Base-by-base conservation (phyloP, 2,329 filamentous ascomycete genomes). In the Fusarium albosuccineum region DNA sequence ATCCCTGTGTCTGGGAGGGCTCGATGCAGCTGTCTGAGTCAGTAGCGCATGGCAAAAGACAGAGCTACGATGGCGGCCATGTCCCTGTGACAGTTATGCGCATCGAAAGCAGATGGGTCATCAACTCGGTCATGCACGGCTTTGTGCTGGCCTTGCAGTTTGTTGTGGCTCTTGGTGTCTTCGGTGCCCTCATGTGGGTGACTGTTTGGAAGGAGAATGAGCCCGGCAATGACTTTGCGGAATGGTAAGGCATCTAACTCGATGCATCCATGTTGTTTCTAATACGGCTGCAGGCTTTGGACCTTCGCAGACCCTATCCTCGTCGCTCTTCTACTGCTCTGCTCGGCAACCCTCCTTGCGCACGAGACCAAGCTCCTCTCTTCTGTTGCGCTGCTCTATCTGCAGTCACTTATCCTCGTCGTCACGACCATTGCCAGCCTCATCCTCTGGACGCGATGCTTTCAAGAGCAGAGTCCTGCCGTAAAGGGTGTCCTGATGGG, bases 341-440 rank as follows among this genome's bases (percentile, higher is more conserved):
- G 70, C 39, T 66, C 70, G 8, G 52, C 33, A 3, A 67, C 70
- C 9, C 56, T 77, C 2, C 27, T 75, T 26, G 37, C 64, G 9
- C 72, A 77, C 57, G 77, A 78, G 54, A 54, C 65, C 17, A 66
- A 61, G 3, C 44, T 68, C 1, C 67, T 78, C 5, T 77, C 75
- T 1, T 60, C 73, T 0, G 62, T 74, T 2, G 70, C 61, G 1
- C 53, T 75, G 0, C 63, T 78, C 3, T 75, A 71, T 33, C 57
- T 76, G 1, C 72, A 78, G 40, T 72, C 71, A 1, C 60, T 65
- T 2, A 72, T 76, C 8, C 67, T 77, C 1, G 13, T 60, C 5
- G 40, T 73, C 6, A 69, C 73, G 3, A 73, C 73, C 1, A 39
- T 42, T 1, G 60, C 68, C 0, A 70, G 70, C 9, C 41, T 71